Evolutionary conservation across 2,329 filamentous ascomycete genomes (phyloP), one percentile per base, ranked within the genome.

Genomic region (Chaetomium globosum): DNA sequence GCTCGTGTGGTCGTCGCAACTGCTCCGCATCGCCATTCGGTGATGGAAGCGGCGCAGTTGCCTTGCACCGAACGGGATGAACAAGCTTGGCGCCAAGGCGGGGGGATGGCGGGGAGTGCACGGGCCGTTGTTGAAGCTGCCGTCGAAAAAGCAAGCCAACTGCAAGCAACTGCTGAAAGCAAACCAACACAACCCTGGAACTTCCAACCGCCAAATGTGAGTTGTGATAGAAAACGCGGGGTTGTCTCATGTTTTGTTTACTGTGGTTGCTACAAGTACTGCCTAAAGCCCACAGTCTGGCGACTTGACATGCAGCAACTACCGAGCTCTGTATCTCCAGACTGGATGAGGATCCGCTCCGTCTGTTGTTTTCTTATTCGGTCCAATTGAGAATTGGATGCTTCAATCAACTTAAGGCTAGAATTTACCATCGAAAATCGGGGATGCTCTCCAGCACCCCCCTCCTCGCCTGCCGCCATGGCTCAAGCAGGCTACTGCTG

Each of bases 331-430:
- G 43, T 51, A 51, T 60, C 63, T 36, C 65, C 59, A 33, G 63
- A 62, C 61, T 69, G 61, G 68, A 64, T 69, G 61, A 69, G 63
- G 63, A 53, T 64, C 56, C 54, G 58, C 59, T 19, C 30, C 28
- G 12, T 59, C 33, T 48, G 19, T 36, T 53, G 46, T 19, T 21
- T 6, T 43, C 5, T 16, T 43, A 16, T 43, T 16, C 8, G 13
- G 13, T n/a, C 39, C 39, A 43, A 7, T 43, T 43, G 13, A 7
- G 13, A 7, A 43, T 30, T 56, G 13, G 16, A 39, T 10, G n/a
- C 23, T 58, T 58, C n/a, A 36, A n/a, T 43, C 39, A 57, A 36
- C 9, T 23, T 13, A 57, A 57, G 36, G 3, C 36, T 30, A 10
- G 23, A 13, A 31, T 48, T 48, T 48, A 36, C 46, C 36, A 12